Evolutionary conservation across 2,329 filamentous ascomycete genomes (phyloP).

Genomic region (Ceratocystis diversiconidia): DNA sequence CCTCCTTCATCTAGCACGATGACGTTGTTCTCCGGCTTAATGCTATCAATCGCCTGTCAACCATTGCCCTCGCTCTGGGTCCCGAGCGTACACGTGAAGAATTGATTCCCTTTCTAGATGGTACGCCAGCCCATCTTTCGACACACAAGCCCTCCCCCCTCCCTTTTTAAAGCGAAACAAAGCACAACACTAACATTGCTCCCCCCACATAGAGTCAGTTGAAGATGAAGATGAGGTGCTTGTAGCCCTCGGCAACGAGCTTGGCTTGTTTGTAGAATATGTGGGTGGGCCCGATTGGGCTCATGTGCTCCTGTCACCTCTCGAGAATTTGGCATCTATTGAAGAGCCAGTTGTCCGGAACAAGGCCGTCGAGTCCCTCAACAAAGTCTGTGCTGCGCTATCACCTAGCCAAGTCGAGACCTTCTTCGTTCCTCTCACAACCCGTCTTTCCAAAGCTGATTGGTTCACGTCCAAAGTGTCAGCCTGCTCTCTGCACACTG

Average conservation of each 20-base stretch:
- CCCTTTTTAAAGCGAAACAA: slow-evolving; percentile 18
- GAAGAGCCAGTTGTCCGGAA: slow-evolving; percentile 95
- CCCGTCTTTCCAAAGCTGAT: slow-evolving; percentile 95
- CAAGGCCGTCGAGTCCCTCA: slow-evolving; percentile 98
- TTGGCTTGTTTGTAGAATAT: slow-evolving; percentile 93
- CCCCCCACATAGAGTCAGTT: slow-evolving; percentile 61
- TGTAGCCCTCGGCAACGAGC: slow-evolving; percentile 90
- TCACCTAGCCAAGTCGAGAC: slow-evolving; percentile 90
- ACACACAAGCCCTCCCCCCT: neutral
- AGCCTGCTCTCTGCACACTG: slow-evolving; percentile 85
- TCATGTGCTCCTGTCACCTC: slow-evolving; percentile 87
- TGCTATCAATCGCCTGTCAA: slow-evolving; percentile 94
- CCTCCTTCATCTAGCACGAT: slow-evolving; percentile 55
- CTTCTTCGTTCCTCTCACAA: slow-evolving; percentile 88
- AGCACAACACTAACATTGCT: slow-evolving; percentile 23
- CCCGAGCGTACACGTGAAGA: slow-evolving; percentile 95
- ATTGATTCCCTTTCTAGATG: slow-evolving; percentile 96
- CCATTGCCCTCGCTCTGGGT: slow-evolving; percentile 90
- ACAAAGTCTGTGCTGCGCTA: slow-evolving; percentile 94
- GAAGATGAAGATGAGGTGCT: slow-evolving; percentile 98
- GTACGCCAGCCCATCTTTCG: slow-evolving; percentile 39
- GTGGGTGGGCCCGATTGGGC: slow-evolving; percentile 87
- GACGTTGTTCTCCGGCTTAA: slow-evolving; percentile 96
- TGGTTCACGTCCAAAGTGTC: slow-evolving; percentile 99
- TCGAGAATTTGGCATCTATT: slow-evolving; percentile 96